phyloP scores from a whole-genome alignment of 129 eudicot species.

The Artemisia annua region DNA sequence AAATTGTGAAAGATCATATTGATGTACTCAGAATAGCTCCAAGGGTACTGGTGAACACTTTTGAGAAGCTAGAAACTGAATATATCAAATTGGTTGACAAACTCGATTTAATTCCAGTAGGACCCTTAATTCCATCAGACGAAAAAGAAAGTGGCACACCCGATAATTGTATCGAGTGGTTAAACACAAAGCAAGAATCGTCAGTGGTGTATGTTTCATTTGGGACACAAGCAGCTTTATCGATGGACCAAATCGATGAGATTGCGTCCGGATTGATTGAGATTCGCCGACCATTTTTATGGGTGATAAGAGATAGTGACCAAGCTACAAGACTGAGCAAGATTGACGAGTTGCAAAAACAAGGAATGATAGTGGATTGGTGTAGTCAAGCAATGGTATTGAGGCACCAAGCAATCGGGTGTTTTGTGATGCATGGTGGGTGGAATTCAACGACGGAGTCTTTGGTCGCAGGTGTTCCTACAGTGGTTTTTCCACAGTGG shows the following conservation, averaged over 20 bases:
- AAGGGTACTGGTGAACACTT: slow-evolving; percentile 3
- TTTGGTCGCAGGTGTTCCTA: slow-evolving; percentile 6
- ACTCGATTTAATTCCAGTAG: slow-evolving; percentile 1
- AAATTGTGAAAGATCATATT: slow-evolving; percentile 6
- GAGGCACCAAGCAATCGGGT: not conserved
- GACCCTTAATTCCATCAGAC: slow-evolving; percentile 2
- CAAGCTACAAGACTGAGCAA: slow-evolving; percentile 9
- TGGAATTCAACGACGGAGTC: slow-evolving; percentile 9
- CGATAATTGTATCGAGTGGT: not conserved
- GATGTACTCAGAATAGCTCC: slow-evolving; percentile 6
- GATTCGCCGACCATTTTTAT: slow-evolving; percentile 5
- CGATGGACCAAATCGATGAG: slow-evolving; percentile 16
- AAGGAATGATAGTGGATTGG: slow-evolving; percentile 14
- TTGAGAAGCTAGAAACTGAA: not conserved
- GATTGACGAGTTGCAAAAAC: not conserved
- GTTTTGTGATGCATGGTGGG: slow-evolving; percentile 12
- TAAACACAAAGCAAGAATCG: not conserved
- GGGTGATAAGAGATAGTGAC: slow-evolving; percentile 20
- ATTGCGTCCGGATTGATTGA: not conserved
- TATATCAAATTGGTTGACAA: not conserved
- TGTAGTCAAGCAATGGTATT: slow-evolving; percentile 5
- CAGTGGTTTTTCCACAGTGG: slow-evolving; percentile 8
- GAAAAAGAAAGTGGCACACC: not conserved
- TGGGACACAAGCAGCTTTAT: not conserved
- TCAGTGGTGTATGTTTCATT: not conserved